Evolutionary conservation across 768 basidiomycete genomes (phyloP).

Genomic region (Tylopilus vinaceipallidus): DNA sequence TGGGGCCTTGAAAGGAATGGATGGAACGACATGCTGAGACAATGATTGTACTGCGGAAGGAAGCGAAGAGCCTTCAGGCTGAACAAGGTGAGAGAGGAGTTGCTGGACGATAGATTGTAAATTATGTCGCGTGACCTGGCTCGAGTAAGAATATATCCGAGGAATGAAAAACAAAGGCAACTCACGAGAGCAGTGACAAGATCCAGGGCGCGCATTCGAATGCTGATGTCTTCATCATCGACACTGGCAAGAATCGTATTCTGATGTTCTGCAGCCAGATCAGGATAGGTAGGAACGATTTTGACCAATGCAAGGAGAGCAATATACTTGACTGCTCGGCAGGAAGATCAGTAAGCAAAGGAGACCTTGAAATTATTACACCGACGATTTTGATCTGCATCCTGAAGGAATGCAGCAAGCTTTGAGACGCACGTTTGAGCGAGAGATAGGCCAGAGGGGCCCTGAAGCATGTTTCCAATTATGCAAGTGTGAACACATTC

Average conservation of each 20-base stretch:
- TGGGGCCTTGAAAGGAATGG: constrained; percentile 36
- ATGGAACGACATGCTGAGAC: constrained; percentile 49
- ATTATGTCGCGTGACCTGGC: constrained; percentile 77
- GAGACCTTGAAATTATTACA: constrained; percentile 19
- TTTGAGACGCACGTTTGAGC: constrained; percentile 92
- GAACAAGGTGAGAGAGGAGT: constrained; percentile 81
- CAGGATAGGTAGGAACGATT: constrained; percentile 89
- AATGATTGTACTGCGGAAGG: constrained; percentile 57
- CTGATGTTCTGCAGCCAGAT: constrained; percentile 89
- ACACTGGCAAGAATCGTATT: constrained; percentile 87
- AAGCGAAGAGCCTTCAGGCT: constrained; percentile 47
- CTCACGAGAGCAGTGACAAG: constrained; percentile 89
- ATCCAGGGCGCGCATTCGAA: constrained; percentile 94
- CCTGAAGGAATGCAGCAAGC: constrained; percentile 86
- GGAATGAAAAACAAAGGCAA: background rate
- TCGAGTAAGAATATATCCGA: background rate
- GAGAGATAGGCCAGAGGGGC: constrained; percentile 69
- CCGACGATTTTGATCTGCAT: constrained; percentile 94
- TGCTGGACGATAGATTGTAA: constrained; percentile 89
- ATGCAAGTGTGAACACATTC: constrained; percentile 99
- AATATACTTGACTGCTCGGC: constrained; percentile 88
- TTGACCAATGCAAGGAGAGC: constrained; percentile 93
- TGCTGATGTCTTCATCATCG: constrained; percentile 92
- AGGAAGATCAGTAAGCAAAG: constrained; percentile 16
- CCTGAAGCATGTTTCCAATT: constrained; percentile 92